Conservation (phyloP, 2,329 filamentous ascomycete species). For the Didymella arachidicola region DNA sequence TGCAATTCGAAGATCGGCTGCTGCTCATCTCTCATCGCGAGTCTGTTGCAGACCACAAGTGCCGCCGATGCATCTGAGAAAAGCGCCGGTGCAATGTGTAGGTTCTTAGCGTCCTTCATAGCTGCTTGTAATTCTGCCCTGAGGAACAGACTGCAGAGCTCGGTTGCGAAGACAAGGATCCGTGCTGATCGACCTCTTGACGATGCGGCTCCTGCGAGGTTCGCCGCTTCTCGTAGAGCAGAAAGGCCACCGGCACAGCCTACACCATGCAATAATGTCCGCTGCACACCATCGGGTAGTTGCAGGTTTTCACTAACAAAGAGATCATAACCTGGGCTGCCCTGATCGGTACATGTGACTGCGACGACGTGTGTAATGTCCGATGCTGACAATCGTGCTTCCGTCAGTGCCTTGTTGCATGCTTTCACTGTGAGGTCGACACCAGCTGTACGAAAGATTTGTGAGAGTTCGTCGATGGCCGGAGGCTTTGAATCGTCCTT, state of each 20-base stretch:
- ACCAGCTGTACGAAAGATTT: conserved; percentile 39
- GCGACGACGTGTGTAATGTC: conserved; percentile 52
- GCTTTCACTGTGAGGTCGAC: conserved; percentile 44
- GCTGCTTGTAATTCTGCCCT: conserved; percentile 72
- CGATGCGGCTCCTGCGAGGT: conserved; percentile 69
- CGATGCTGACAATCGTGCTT: conserved; percentile 30
- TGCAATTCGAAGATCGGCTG: conserved; percentile 64
- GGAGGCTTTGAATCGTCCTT: conserved; percentile 24
- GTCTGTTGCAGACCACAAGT: conserved; percentile 68
- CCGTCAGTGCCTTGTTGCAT: conserved; percentile 44
- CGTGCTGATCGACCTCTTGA: conserved; percentile 67
- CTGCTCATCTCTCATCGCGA: conserved; percentile 55
- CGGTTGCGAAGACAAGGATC: conserved; percentile 70
- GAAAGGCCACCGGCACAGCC: conserved; percentile 53
- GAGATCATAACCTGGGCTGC: conserved; percentile 52
- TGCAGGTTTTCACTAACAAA: conserved; percentile 47
- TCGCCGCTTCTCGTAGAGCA: conserved; percentile 60
- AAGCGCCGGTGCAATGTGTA: conserved; percentile 70
- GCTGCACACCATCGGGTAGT: conserved; percentile 40
- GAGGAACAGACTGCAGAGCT: conserved; percentile 62
- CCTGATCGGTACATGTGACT: conserved; percentile 50
- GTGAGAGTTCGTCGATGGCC: conserved; percentile 37
- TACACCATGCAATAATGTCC: conserved; percentile 49
- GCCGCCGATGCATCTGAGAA: conserved; percentile 77
- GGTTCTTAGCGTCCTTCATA: conserved; percentile 56